phyloP scores from a whole-genome alignment of 306 rosid genomes.

The Begonia fuchsioides region DNA sequence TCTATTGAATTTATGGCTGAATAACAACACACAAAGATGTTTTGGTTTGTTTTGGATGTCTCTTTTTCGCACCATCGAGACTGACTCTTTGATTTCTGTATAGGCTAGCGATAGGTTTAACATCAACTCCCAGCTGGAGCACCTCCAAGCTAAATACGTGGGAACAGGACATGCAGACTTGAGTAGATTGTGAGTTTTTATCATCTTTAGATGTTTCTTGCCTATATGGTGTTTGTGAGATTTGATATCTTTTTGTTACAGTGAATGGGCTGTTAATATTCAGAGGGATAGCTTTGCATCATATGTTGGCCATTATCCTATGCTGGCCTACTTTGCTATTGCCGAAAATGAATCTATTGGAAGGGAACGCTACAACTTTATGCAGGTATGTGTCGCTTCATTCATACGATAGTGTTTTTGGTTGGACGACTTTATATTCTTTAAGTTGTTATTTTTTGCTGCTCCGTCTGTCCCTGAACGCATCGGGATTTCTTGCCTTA shows the following conservation, averaged over 20 bases:
- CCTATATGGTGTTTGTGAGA: constrained; percentile 1
- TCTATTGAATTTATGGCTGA: too few species aligned
- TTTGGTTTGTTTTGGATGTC: too few species aligned
- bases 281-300: constrained; percentile 98
- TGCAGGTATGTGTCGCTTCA: constrained; percentile 42
- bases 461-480: too few species aligned
- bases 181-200: constrained; percentile 57
- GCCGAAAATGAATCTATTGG: constrained; percentile 97
- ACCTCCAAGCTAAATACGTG: constrained; percentile 91
- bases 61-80: too few species aligned
- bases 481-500: too few species aligned
- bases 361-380: constrained; percentile 76
- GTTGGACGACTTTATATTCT: too few species aligned
- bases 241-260: constrained; percentile 9
- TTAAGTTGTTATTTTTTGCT: too few species aligned
- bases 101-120: constrained; percentile 97
- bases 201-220: neutral
- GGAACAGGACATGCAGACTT: constrained; percentile 93
- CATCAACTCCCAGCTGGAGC: constrained; percentile 92
- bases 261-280: constrained; percentile 96
- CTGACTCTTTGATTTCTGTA: neutral
- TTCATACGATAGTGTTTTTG: too few species aligned
- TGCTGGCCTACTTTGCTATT: constrained; percentile 54
- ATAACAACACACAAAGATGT: too few species aligned
- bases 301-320: constrained; percentile 76